phyloP scores from a whole-genome alignment of 495 filamentous ascomycete genomes.

The Thozetella sp. region DNA sequence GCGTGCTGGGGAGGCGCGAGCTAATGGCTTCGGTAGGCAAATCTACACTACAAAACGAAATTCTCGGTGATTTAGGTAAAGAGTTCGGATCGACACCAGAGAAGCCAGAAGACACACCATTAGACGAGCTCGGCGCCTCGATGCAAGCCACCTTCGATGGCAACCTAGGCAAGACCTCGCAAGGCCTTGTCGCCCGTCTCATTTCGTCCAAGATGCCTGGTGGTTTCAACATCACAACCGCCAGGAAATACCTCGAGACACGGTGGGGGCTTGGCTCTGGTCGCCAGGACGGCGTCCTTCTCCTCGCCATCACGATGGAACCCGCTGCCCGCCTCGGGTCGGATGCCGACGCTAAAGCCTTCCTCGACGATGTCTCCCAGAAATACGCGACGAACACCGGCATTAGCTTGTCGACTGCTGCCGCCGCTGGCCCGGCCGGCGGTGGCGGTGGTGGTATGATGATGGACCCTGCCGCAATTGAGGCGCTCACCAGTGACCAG shows the following conservation, averaged over 20 bases:
- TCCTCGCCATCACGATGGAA: constrained; percentile 91
- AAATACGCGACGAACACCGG: constrained; percentile 89
- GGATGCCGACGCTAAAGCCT: constrained; percentile 89
- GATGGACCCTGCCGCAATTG: constrained; percentile 98
- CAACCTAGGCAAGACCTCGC: constrained; percentile 95
- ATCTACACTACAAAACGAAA: constrained; percentile 97
- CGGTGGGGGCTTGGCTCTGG: constrained; percentile 88
- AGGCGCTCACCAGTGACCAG: constrained; percentile 96
- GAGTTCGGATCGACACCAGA: constrained; percentile 98
- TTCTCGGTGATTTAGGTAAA: constrained; percentile 92
- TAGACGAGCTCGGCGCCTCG: constrained; percentile 91
- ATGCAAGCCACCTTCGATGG: constrained; percentile 99
- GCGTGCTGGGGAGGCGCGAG: constrained; percentile 1
- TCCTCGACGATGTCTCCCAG: constrained; percentile 80
- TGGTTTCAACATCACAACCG: constrained; percentile 96
- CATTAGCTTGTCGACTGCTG: constrained; percentile 78
- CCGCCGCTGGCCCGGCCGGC: constrained; percentile 71
- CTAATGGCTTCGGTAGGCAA: constrained; percentile 61
- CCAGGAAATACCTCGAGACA: constrained; percentile 92
- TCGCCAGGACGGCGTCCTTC: constrained; percentile 86
- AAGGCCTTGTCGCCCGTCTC: constrained; percentile 87
- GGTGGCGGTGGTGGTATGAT: constrained; percentile 85
- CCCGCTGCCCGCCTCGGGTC: constrained; percentile 84
- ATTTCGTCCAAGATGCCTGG: constrained; percentile 99
- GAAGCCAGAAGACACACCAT: constrained; percentile 95